Evolutionary conservation across 148 eudicot genomes (phyloP), one percentile per base, ranked within the genome.

Genomic region (Agrostemma githago): DNA sequence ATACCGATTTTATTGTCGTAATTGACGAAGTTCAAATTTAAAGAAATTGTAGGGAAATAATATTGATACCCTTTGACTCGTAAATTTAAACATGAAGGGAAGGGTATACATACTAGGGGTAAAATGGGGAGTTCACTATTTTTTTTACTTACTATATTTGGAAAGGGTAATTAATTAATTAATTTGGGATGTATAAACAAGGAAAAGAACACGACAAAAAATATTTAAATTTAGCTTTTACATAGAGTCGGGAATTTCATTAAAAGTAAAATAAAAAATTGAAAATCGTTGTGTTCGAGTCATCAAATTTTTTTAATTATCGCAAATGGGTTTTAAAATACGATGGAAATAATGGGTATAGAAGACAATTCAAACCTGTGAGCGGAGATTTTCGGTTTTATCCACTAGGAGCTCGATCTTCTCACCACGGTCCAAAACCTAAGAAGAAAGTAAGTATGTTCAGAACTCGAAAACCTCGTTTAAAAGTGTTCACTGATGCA

Each of bases 381-480:
- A 78, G 8, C 85, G 85, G n/a, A 85, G 87, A 72, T 82, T 85
- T 48, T 85, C 87, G 3, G 87, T 85, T 75, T 85, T 85, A 78
- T 85, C 87, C 77, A 85, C 87, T 8, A 85, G 78, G 71, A 85
- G 87, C 71, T 85, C 87, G 60, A 85, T 85, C 78, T 85, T 85
- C 81, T 85, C 87, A 72, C 87, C 87, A 59, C 87, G 87, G 44
- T 85, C 87, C 71, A 85, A 81, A 80, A 85, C 85, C 87, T 85
- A 54, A 14, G 7, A 10, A 37, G 20, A 46, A 5, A 11, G 48
- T 8, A 64, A 62, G 42, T 16, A 19, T 9, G 60, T 78, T 19
- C 20, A 26, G 56, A 68, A 69, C 8, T 8, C 6, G 40, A 40
- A 40, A 15, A 41, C 21, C n/a, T 26, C 11, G 1, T 62, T 6